A percentile compares a stretch with the other conserved stretches of the same genome.
Conservation (phyloP, 83 land plant genomes). For the Thuja plicata region DNA sequence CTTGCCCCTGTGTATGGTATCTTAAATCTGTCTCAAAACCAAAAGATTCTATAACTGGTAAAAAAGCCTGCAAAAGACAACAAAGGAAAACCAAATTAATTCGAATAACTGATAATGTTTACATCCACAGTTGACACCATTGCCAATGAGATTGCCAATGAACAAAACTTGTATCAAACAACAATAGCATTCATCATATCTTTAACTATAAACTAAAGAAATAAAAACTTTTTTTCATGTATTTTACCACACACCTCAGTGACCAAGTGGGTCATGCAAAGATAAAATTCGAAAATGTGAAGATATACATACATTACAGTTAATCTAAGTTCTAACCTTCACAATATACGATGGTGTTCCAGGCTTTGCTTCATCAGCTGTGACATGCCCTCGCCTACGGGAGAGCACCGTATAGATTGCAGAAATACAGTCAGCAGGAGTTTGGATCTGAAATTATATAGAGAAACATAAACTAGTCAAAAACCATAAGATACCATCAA, state of each 20-base stretch:
- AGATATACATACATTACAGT: background rate
- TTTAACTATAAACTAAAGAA: background rate
- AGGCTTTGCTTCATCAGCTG: constrained; percentile 93
- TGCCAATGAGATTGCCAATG: background rate
- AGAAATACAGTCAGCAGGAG: constrained; percentile 96
- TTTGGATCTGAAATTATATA: constrained; percentile 80
- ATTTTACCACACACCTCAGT: background rate
- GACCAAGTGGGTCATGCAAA: background rate
- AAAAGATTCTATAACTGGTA: constrained; percentile 98
- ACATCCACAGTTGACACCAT: background rate
- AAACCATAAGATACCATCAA: background rate
- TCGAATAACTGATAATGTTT: no score
- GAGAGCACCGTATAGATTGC: constrained; percentile 96
- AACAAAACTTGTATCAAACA: background rate
- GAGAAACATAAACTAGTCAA: background rate
- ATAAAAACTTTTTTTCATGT: background rate
- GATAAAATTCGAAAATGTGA: background rate
- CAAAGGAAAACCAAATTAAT: background rate
- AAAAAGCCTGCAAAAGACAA: constrained; percentile 71
- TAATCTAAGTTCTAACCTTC: constrained; percentile 54
- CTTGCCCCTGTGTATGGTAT: constrained; percentile 99
- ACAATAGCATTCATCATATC: background rate
- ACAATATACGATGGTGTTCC: constrained; percentile 99
- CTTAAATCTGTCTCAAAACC: constrained; percentile 98
- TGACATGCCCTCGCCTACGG: constrained; percentile 95